Evolutionary conservation across 345 rosid genomes (phyloP), one percentile per base, ranked within the genome.

Genomic region (Clarkia xantiana): DNA sequence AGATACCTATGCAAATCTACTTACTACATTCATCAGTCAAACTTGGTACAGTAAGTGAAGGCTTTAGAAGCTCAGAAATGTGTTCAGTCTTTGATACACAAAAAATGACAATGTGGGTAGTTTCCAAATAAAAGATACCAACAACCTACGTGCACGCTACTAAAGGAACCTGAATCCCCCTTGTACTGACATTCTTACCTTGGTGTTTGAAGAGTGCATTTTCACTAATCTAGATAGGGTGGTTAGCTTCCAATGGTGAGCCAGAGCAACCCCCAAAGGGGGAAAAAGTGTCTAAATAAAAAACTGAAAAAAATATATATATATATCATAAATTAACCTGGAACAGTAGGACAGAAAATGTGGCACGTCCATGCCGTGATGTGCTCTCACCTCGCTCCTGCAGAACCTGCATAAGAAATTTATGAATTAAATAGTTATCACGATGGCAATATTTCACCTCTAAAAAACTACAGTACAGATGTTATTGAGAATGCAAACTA

Each of bases 341-440:
- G 65, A 91, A 91, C 51, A 91, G 93, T 69, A 91, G 69, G 71
- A 86, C 98, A 40, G 96, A 91, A 71, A 91, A 86, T 61, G 98
- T 78, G 55, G 98, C 98, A 36, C 98, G 95, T 48, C 98, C 98
- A 84, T 91, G 98, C 46, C 94, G 93, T 6, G 96, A 91, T 63
- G 96, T 91, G 70, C 96, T 91, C 79, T 91, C 98, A 49, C 96
- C 94, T 46, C 98, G 77, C 72, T 91, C 98, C 59, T 86, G 98
- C 71, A 91, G 78, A 57, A 91, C 98, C 98, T 91, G 79, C 58
- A 72, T 14, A 62, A 42, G 25, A 23, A 49, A 44, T 14, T 42
- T 42, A 23, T 11, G 56, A 46, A 41, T 29, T 29, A 29, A 47
- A 61, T 41, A 59, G 48, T 50, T 51, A 53, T 44, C 56, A 51